Base-by-base conservation (phyloP, 768 basidiomycete species). In the Termitomyces sp. region DNA sequence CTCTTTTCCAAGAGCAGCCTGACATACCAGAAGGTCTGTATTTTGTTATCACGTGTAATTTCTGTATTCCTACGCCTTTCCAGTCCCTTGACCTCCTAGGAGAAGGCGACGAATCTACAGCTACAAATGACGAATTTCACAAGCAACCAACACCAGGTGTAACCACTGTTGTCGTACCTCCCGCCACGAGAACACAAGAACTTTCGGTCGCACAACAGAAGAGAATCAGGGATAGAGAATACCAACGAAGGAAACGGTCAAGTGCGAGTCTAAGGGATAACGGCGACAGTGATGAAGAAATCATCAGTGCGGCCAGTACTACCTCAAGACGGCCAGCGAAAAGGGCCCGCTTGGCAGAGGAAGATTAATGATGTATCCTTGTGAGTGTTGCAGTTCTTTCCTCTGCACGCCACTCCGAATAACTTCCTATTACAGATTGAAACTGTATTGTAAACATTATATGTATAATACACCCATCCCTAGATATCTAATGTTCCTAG, bases 1-100 rank as follows among this genome's bases (percentile, higher is more conserved):
- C 73, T 92, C 58, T 93, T 93, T 70, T 90, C 90, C 2, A 86
- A 77, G 56, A 92, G 90, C 70, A 92, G 90, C 61, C 64, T 81
- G 30, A 90, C 90, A 2, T 83, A 81, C 68, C 80, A 81, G 66
- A 91, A 87, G 79, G 90, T 86, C 62, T 45, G 58, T 61, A 19
- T 8, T 14, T n/a, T n/a, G 54, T 32, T 60, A 54, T 51, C 37
- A 38, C 54, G 8, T 56, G 45, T 56, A 50, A 41, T 35, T 49
- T 21, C n/a, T 17, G 5, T 45, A 45, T 35, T 21, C 34, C 19
- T 37, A 32, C 30, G 4, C 19, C 26, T n/a, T 38, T 42, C 5
- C 59, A 92, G 90, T 89, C 90, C 24, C 72, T 92, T 22, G 90
- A 92, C 57, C 75, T 91, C 2, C 69, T 83, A 17, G 84, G 83